phyloP scores from a whole-genome alignment of 176 grass and related monocot genomes.

The Triticum timopheevii region DNA sequence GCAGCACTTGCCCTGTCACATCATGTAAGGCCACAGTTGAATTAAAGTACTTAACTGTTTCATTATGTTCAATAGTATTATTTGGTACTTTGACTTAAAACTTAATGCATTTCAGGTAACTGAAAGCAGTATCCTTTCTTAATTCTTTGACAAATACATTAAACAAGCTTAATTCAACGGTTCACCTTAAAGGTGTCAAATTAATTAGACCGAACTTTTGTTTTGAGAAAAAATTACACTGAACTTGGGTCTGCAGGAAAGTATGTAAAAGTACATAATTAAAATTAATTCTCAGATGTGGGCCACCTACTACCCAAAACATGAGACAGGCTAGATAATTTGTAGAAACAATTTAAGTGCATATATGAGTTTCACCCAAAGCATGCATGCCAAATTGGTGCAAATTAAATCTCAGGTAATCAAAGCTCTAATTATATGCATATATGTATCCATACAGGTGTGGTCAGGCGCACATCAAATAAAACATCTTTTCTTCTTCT shows the following conservation, averaged over 20 bases:
- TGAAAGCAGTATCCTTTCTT: not conserved
- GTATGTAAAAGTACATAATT: not conserved
- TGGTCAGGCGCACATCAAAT: constrained; percentile 35
- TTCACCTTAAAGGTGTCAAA: not conserved
- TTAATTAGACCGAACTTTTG: not conserved
- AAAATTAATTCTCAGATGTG: not conserved
- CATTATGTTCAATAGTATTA: not conserved
- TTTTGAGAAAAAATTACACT: not conserved
- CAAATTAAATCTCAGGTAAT: no score
- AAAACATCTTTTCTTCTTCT: not conserved
- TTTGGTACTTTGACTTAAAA: not conserved
- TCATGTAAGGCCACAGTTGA: not conserved
- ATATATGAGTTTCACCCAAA: not conserved
- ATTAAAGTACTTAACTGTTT: not conserved
- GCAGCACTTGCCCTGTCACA: constrained; percentile 17
- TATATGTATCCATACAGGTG: not conserved
- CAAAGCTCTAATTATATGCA: not conserved
- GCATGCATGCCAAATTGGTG: not conserved
- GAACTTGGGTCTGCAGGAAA: not conserved
- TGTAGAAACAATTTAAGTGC: not conserved
- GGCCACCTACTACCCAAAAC: not conserved
- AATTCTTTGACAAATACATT: not conserved
- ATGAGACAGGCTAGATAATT: not conserved
- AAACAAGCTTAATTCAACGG: not conserved
- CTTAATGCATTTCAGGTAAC: not conserved